Conservation (phyloP, 768 basidiomycete species). For the Pleurotus tuoliensis region DNA sequence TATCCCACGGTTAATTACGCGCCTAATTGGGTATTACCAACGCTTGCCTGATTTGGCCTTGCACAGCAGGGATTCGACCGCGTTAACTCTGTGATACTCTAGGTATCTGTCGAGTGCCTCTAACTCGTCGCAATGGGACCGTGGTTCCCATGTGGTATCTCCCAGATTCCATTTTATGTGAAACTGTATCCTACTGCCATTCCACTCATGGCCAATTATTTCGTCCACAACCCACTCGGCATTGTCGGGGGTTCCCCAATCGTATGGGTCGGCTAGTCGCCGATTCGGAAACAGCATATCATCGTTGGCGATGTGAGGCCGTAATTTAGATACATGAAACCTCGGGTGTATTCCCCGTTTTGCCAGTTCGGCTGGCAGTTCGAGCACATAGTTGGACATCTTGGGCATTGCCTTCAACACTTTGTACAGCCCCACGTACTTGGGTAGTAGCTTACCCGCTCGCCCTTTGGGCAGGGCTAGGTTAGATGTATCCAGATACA, state of each 20-base stretch:
- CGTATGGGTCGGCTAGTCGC: conserved; percentile 24
- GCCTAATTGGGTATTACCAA: no score
- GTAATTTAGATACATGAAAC: conserved; percentile 31
- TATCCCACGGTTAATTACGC: no score
- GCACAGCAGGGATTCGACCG: no score
- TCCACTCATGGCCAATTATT: conserved; percentile 23
- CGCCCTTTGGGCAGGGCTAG: conserved; percentile 27
- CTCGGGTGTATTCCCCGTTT: conserved; percentile 23
- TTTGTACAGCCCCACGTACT: conserved; percentile 34
- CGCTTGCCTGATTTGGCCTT: no score
- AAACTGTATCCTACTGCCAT: conserved; percentile 14
- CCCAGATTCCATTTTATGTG: conserved; percentile 27
- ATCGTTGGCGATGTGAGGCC: conserved; percentile 25
- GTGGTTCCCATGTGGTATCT: conserved; percentile 29
- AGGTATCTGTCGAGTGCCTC: no score
- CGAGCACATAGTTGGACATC: conserved; percentile 23
- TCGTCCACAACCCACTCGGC: conserved; percentile 35
- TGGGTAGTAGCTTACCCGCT: conserved; percentile 30
- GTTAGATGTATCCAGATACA: conserved; percentile 34
- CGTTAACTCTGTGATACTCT: no score
- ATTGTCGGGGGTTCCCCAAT: conserved; percentile 28
- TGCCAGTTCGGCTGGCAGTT: conserved; percentile 20
- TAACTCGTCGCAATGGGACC: neutral
- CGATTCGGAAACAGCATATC: conserved; percentile 31
- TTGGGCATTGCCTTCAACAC: conserved; percentile 16